phyloP scores from a whole-genome alignment of 164 flowering plant genomes.

The Stephania yunnanensis region DNA sequence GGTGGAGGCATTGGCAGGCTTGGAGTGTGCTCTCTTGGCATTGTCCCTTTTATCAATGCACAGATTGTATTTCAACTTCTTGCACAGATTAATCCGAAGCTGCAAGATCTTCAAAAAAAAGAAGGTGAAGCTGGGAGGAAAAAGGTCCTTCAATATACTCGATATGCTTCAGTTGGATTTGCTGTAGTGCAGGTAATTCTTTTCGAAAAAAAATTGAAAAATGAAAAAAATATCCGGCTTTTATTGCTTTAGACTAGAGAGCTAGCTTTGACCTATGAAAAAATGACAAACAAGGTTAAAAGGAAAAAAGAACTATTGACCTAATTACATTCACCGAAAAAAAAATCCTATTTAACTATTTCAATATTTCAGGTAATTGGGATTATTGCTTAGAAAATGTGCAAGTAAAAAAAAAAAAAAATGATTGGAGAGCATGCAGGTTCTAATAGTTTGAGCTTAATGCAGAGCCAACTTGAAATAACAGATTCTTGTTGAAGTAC shows the following conservation, averaged over 20 bases:
- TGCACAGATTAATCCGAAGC: constrained; percentile 84
- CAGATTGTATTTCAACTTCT: constrained; percentile 97
- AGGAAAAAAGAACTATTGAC: neutral
- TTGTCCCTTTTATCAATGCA: constrained; percentile 98
- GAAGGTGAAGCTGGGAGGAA: constrained; percentile 99
- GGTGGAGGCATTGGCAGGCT: constrained; percentile 99
- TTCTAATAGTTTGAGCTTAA: neutral
- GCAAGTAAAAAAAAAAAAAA: neutral
- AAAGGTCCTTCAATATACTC: constrained; percentile 90
- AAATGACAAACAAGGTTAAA: neutral
- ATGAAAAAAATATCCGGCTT: too few species aligned
- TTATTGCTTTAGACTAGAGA: neutral
- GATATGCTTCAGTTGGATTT: constrained; percentile 98
- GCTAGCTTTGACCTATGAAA: neutral
- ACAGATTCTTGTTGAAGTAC: too few species aligned
- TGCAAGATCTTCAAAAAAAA: constrained; percentile 98
- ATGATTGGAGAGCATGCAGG: neutral
- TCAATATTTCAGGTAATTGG: neutral
- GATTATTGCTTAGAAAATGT: too few species aligned
- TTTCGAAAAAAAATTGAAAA: neutral
- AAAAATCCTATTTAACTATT: neutral
- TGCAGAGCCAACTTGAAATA: too few species aligned
- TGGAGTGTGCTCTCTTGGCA: constrained; percentile 97
- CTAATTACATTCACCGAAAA: neutral
- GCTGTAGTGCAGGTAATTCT: constrained; percentile 82